These are phyloP conservation scores for Polytrichum commune DNA, from an alignment of 225 moss, liverwort and hornwort genomes.

Conservation along the genomic window DNA sequence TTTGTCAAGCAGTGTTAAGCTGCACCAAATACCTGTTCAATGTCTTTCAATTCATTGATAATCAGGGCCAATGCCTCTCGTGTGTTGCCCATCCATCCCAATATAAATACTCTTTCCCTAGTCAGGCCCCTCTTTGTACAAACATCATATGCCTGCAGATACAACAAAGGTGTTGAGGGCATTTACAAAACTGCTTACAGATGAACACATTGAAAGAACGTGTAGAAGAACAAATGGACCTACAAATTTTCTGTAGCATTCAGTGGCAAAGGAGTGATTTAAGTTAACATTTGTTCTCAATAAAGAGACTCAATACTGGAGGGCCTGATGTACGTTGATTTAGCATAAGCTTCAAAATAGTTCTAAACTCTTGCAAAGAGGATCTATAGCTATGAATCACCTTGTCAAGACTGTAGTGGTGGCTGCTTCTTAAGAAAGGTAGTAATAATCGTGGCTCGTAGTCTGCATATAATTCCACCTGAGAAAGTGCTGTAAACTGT, in stretches of 20 bases:
- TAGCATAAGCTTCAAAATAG: no score
- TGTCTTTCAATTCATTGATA: slow-evolving; percentile 86
- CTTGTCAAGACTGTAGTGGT: slow-evolving; percentile 81
- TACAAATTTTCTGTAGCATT: no score
- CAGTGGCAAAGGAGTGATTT: no score
- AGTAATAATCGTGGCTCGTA: slow-evolving; percentile 92
- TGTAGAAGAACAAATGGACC: no score
- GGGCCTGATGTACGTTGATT: no score
- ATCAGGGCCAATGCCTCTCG: slow-evolving; percentile 86
- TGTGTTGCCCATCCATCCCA: slow-evolving; percentile 97
- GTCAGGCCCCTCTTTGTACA: slow-evolving; percentile 81
- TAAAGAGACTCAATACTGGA: no score
- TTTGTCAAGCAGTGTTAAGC: not conserved
- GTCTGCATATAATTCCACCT: slow-evolving; percentile 98
- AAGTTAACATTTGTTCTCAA: no score
- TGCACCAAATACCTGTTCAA: slow-evolving; percentile 61
- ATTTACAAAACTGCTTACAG: no score
- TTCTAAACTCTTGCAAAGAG: no score
- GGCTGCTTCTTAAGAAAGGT: slow-evolving; percentile 96
- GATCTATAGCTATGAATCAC: slow-evolving; percentile 17
- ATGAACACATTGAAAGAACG: no score
- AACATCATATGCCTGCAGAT: slow-evolving; percentile 86
- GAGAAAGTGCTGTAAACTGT: not conserved
- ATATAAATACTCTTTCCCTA: slow-evolving; percentile 82
- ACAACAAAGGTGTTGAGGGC: not conserved